Percentiles rank a stretch among this genome's conserved stretches.
These are phyloP conservation scores for Straminergon stramineum DNA, from an alignment of 225 moss, liverwort and hornwort genomes.

Conservation along the genomic window DNA sequence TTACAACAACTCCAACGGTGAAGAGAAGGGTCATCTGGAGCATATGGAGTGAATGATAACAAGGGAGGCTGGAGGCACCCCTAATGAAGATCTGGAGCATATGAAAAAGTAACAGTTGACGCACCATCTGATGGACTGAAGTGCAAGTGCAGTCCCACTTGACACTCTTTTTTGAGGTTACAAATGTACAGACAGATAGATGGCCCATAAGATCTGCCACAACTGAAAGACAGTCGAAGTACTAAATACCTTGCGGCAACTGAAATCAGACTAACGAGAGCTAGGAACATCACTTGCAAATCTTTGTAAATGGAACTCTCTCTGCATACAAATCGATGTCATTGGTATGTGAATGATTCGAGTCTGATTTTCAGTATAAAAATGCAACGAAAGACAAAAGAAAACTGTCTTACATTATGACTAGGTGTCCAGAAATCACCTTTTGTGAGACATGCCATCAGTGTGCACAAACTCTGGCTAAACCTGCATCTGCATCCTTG, in stretches of 20 bases:
- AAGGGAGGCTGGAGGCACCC: background rate
- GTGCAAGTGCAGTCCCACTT: background rate
- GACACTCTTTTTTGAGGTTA: background rate
- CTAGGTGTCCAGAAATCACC: background rate
- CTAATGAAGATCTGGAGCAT: conserved; percentile 2
- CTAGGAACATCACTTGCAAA: background rate
- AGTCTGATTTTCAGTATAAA: background rate
- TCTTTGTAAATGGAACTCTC: background rate
- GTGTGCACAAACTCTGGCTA: background rate
- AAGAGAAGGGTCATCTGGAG: background rate
- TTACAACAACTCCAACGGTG: background rate
- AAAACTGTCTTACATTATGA: background rate
- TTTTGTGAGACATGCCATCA: background rate
- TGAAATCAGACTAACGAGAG: background rate
- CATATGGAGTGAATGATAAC: background rate
- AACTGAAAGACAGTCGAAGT: conserved; percentile 4
- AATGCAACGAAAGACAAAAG: background rate
- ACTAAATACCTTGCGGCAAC: background rate
- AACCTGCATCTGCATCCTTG: background rate
- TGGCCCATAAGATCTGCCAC: background rate
- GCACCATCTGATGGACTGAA: background rate
- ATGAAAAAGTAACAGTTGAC: background rate
- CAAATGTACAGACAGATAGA: background rate
- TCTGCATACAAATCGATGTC: background rate
- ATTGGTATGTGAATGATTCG: background rate